Evolutionary conservation across 1,284 basidiomycete genomes (phyloP), one percentile per base, ranked within the genome.

Genomic region (Marasmius fiardii): DNA sequence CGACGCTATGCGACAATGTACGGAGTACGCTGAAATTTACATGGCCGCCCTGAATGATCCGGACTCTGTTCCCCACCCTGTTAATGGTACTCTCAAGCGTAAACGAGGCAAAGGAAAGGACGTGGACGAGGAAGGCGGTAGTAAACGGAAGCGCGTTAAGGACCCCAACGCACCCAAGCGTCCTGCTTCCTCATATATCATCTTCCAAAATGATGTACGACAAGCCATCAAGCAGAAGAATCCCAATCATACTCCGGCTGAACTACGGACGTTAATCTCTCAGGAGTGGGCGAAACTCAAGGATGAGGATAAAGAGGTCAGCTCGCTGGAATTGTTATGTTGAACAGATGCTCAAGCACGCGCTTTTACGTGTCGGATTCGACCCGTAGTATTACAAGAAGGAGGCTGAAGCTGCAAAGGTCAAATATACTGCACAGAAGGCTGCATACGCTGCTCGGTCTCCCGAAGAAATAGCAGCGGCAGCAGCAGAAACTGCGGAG

Each of bases 121-220:
- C 24, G 73, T 74, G 28, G 74, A 70, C 23, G 80, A 75, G 4
- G 76, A 65, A 8, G 76, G 73, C 0, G 74, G 68, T 41, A 59
- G 60, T 39, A 85, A 79, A 66, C 88, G 84, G 58, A 71, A 67
- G 67, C 88, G 87, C 64, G 71, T 74, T 55, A 93, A 87, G 70
- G 95, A 99, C 69, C 94, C 94, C 34, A 90, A 94, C 69, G 93
- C 93, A 56, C 96, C 96, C 43, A 98, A 97, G 73, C 87, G 94
- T 16, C 94, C 96, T 24, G 83, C 95, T 20, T 93, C 93, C 18
- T 95, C 95, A 18, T 99, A 98, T 77, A 86, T 99, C 68, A 79
- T 97, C 64, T 99, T 91, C 81, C 96, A 98, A 73, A 98, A 98
- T 70, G 89, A 92, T 43, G 81, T 95, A 58, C 88, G 95, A 65